Percentiles rank a stretch among this genome's conserved stretches.
Evolutionary conservation across 768 basidiomycete genomes (phyloP).

Genomic region (Xerocomellus amylosporus): DNA sequence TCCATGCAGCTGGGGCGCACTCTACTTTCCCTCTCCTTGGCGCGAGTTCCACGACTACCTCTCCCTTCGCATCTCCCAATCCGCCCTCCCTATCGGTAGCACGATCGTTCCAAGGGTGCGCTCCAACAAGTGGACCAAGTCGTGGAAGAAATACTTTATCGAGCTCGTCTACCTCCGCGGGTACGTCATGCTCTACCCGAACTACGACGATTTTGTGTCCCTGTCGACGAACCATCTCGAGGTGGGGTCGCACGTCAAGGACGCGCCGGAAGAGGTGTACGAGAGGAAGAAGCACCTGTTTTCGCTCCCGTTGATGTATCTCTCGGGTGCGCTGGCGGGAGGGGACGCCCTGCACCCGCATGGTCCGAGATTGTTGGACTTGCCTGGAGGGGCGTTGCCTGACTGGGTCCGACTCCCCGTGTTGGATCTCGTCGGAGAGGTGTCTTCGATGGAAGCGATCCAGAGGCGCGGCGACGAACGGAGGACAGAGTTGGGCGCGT

Average conservation of each 20-base stretch:
- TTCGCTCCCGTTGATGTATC: constrained; percentile 64
- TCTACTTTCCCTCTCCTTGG: constrained; percentile 90
- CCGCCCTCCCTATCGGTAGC: constrained; percentile 29
- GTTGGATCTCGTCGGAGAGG: constrained; percentile 60
- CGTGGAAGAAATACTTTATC: constrained; percentile 91
- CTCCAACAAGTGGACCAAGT: constrained; percentile 76
- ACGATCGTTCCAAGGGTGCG: constrained; percentile 70
- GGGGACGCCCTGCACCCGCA: constrained; percentile 1
- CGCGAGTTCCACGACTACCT: constrained; percentile 82
- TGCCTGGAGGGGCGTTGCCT: constrained; percentile 57
- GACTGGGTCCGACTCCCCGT: constrained; percentile 56
- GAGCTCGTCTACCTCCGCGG: constrained; percentile 79
- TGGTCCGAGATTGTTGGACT: constrained; percentile 46
- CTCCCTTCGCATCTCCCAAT: constrained; percentile 61
- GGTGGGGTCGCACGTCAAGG: constrained; percentile 75
- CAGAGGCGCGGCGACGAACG: constrained; percentile 35
- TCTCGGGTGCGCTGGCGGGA: constrained; percentile 20
- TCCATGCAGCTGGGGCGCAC: constrained; percentile 89
- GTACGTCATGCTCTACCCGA: constrained; percentile 88
- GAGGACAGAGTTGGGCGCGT: constrained; percentile 35
- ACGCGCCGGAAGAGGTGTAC: constrained; percentile 43
- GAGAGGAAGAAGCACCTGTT: constrained; percentile 62
- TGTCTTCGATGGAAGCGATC: constrained; percentile 38
- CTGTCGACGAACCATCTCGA: constrained; percentile 91
- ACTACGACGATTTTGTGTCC: constrained; percentile 66